A percentile compares a stretch with the other conserved stretches of the same genome.
Conservation (phyloP, 2,329 filamentous ascomycete species). For the Arthrinium puccinioides region DNA sequence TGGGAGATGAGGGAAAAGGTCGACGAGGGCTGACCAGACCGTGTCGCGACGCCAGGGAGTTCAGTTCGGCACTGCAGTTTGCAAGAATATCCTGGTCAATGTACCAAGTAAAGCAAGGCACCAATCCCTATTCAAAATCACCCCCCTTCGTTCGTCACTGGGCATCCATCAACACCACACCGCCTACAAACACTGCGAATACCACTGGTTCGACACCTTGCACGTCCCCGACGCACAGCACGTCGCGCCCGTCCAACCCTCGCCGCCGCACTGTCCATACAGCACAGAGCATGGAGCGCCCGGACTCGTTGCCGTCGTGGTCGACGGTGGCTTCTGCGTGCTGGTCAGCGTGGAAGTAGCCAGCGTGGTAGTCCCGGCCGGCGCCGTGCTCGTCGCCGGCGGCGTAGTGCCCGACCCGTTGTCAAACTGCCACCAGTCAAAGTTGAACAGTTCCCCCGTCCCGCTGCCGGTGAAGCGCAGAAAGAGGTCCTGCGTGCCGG, state of each 20-base stretch:
- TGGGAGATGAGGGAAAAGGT: too few species aligned
- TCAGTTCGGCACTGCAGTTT: too few species aligned
- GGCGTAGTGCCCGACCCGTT: neutral
- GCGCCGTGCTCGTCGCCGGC: neutral
- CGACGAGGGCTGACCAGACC: too few species aligned
- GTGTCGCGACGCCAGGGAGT: too few species aligned
- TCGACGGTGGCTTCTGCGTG: neutral
- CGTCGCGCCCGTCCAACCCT: neutral
- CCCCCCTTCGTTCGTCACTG: too few species aligned
- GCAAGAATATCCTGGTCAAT: too few species aligned
- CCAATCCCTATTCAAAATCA: too few species aligned
- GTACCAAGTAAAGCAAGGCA: too few species aligned
- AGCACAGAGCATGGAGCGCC: neutral
- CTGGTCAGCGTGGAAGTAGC: neutral
- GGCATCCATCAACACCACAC: too few species aligned
- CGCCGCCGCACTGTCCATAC: constrained; percentile 1
- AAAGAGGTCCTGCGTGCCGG: constrained; percentile 14
- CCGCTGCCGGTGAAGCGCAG: constrained; percentile 14
- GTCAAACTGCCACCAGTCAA: constrained; percentile 19
- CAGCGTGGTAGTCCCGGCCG: too few species aligned
- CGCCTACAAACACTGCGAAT: constrained; percentile 1
- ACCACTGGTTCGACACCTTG: constrained; percentile 2
- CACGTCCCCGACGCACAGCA: constrained; percentile 2
- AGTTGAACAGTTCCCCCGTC: constrained; percentile 13
- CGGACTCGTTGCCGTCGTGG: neutral